Evolutionary conservation across 305 asterid species (phyloP).

Genomic region (Fraxinus floribunda): DNA sequence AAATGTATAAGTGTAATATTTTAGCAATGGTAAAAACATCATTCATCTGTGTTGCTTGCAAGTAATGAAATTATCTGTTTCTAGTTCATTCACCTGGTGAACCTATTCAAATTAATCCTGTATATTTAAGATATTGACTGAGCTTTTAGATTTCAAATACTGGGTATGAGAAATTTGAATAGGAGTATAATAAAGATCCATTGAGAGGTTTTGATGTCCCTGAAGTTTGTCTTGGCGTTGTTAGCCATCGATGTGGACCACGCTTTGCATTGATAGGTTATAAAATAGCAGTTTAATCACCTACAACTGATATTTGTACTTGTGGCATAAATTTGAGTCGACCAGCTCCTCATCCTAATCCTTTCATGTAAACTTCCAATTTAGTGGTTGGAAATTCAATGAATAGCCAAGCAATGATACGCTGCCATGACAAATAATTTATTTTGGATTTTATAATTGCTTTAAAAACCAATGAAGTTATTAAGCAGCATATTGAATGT

Average conservation of each 20-base stretch:
- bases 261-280: background rate
- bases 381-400: background rate
- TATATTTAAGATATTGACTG: background rate
- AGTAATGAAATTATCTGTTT: background rate
- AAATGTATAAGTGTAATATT: background rate
- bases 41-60: background rate
- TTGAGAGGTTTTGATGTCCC: background rate
- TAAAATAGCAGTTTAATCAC: background rate
- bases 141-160: background rate
- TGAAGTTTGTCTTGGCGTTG: background rate
- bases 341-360: background rate
- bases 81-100: background rate
- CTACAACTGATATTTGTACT: background rate
- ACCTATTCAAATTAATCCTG: background rate
- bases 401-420: conserved; percentile 12
- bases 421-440: conserved; percentile 16
- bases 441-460: conserved; percentile 7
- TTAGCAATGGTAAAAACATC: background rate
- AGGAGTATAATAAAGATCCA: background rate
- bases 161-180: background rate
- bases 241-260: background rate
- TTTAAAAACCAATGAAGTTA: conserved; percentile 1
- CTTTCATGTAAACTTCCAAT: background rate
- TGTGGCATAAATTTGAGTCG: background rate
- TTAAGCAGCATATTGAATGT: conserved; percentile 14